Percentiles rank a stretch among this genome's conserved stretches.
phyloP scores from a whole-genome alignment of 2,329 filamentous ascomycete genomes.

The Ophiostoma sp. region DNA sequence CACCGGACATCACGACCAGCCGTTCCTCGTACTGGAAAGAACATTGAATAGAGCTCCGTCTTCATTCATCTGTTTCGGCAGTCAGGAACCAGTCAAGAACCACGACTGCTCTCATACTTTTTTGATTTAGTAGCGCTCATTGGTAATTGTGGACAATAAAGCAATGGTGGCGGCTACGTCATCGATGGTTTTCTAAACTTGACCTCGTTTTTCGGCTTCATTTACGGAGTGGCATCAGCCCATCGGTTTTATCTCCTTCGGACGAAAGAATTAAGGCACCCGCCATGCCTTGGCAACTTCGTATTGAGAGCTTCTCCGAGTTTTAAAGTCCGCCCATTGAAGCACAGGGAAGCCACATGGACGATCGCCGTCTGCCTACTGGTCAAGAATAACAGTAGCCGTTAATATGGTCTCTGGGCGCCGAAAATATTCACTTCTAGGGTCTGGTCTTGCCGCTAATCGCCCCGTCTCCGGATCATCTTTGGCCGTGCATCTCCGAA shows the following conservation, averaged over 20 bases:
- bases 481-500: neutral
- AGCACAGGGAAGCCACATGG: neutral
- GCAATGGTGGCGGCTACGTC: neutral
- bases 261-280: neutral
- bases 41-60: neutral
- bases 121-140: no score
- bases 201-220: neutral
- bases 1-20: neutral
- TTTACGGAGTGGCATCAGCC: neutral
- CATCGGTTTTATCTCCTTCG: neutral
- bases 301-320: neutral
- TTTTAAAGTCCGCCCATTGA: neutral
- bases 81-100: neutral
- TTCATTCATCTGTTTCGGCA: neutral
- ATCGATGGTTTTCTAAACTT: neutral
- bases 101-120: no score
- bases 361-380: neutral
- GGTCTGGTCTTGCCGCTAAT: neutral
- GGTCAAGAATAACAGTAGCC: neutral
- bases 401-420: neutral
- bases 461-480: neutral
- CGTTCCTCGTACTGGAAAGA: neutral
- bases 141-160: no score
- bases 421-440: slow-evolving; percentile 2
- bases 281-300: neutral